phyloP scores from a whole-genome alignment of 1,284 basidiomycete genomes.

The Quambalaria eucalypti region DNA sequence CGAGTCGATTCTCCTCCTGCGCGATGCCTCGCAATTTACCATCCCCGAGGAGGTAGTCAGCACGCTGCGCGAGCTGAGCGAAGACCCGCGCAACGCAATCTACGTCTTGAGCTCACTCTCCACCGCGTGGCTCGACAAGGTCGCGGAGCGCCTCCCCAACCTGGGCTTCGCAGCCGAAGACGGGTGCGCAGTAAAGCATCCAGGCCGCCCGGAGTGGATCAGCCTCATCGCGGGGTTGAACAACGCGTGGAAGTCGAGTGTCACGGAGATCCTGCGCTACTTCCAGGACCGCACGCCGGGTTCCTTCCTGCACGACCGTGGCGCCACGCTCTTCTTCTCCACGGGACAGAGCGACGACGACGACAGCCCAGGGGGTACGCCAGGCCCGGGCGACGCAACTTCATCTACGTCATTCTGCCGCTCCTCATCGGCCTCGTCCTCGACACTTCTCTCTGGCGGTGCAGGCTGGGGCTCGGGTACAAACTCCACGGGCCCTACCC shows the following conservation, averaged over 20 bases:
- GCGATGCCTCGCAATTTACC: constrained; percentile 46
- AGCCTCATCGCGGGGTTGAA: constrained; percentile 70
- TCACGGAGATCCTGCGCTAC: constrained; percentile 64
- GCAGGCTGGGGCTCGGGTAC: constrained; percentile 48
- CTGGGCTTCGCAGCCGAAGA: constrained; percentile 79
- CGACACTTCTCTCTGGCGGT: constrained; percentile 53
- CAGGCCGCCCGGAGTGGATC: constrained; percentile 54
- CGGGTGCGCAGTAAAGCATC: constrained; percentile 69
- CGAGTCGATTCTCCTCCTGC: background rate
- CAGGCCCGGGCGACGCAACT: background rate
- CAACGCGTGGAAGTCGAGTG: constrained; percentile 66
- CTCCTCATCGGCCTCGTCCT: background rate
- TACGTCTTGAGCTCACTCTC: constrained; percentile 72
- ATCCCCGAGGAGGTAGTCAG: constrained; percentile 56
- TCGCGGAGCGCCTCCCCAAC: constrained; percentile 57
- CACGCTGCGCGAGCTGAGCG: constrained; percentile 57
- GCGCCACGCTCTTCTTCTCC: constrained; percentile 62
- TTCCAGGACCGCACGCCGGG: constrained; percentile 79
- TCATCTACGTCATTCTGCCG: too few species aligned
- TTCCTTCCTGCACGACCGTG: constrained; percentile 73
- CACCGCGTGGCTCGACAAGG: constrained; percentile 58
- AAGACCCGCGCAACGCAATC: constrained; percentile 64
- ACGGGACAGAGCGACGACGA: background rate
- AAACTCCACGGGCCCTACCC: too few species aligned
- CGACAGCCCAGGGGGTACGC: background rate